Evolutionary conservation across 2,329 filamentous ascomycete genomes (phyloP).

Genomic region (Didymellaceae sp.): DNA sequence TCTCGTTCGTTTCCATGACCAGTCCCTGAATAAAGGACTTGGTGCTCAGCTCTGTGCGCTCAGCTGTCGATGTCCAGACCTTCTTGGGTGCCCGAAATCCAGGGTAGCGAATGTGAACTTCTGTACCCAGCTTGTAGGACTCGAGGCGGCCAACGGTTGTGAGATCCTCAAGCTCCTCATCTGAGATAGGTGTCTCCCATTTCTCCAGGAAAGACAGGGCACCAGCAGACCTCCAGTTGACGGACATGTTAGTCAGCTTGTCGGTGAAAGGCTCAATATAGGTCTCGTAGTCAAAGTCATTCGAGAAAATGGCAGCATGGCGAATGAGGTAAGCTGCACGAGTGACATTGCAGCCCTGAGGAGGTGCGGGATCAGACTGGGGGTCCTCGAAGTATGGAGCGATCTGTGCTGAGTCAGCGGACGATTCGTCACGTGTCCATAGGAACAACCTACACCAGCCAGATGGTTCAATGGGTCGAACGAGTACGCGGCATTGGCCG

Average conservation of each 20-base stretch:
- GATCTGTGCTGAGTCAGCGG: constrained; percentile 32
- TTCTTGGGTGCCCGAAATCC: constrained; percentile 59
- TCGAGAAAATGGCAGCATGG: constrained; percentile 60
- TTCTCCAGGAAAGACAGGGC: constrained; percentile 62
- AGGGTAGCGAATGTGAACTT: constrained; percentile 65
- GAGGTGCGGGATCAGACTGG: constrained; percentile 54
- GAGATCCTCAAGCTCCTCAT: constrained; percentile 64
- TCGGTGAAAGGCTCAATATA: constrained; percentile 60
- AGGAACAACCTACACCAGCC: constrained; percentile 42
- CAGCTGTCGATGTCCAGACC: constrained; percentile 69
- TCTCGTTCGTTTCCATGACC: constrained; percentile 60
- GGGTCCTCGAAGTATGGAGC: constrained; percentile 60
- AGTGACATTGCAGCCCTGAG: constrained; percentile 60
- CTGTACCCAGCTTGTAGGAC: constrained; percentile 64
- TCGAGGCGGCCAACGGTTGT: constrained; percentile 68
- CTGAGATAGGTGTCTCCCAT: constrained; percentile 64
- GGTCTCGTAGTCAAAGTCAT: constrained; percentile 60
- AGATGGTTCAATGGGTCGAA: constrained; percentile 59
- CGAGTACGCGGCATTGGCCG: constrained; percentile 43
- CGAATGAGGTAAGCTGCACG: constrained; percentile 58
- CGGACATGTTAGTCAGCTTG: constrained; percentile 66
- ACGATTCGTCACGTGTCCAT: not conserved
- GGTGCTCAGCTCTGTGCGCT: constrained; percentile 66
- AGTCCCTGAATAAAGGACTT: constrained; percentile 65
- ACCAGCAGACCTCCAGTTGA: constrained; percentile 64